Evolutionary conservation across 805 yeast genomes (phyloP), one percentile per base, ranked within the genome.

Genomic region (Yarrowia divulgata): DNA sequence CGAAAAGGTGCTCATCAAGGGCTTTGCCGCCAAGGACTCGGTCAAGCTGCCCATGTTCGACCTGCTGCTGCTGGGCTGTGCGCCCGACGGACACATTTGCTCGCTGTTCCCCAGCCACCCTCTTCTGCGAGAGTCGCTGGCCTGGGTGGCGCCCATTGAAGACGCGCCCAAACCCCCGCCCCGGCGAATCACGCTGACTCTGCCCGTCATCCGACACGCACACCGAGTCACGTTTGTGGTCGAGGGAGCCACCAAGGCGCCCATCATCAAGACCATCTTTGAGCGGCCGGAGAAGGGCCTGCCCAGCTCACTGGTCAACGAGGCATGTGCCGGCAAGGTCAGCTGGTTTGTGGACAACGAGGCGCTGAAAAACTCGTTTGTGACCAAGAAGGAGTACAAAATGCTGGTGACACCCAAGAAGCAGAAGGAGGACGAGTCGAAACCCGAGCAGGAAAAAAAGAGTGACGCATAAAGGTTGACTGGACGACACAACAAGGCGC

Each of bases 81-180:
- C 99, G 0, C 98, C 98, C 2, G 99, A 94, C 79, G 99, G 99
- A 29, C 99, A 94, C 79, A 91, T 92, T 76, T 97, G 97, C 67
- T 92, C 97, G n/a, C 84, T 94, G 69, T 94, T 94, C 83, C 99
- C 99, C 29, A 89, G 90, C 77, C 95, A 91, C 75, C 95, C 91
- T 73, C 89, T 90, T 69, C 82, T 94, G 73, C 85, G 98, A 76
- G 99, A 94, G 78, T 86, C 89, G 71, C 85, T 90, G 73, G 98
- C 98, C 1, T 94, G 98, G 98, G 93, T 93, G 72, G 90, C 91
- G 34, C 97, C 98, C 0, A 96, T 94, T 8, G 89, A 87, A 72
- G 90, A 92, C 70, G 97, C 98, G 0, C 98, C 99, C 52, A 84
- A 87, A 72, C 95, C 97, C 1, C 97, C 97, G 4, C 78, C 87